A percentile compares a stretch with the other conserved stretches of the same genome.
Evolutionary conservation across 306 rosid genomes (phyloP).

Genomic region (Castanopsis chinensis): DNA sequence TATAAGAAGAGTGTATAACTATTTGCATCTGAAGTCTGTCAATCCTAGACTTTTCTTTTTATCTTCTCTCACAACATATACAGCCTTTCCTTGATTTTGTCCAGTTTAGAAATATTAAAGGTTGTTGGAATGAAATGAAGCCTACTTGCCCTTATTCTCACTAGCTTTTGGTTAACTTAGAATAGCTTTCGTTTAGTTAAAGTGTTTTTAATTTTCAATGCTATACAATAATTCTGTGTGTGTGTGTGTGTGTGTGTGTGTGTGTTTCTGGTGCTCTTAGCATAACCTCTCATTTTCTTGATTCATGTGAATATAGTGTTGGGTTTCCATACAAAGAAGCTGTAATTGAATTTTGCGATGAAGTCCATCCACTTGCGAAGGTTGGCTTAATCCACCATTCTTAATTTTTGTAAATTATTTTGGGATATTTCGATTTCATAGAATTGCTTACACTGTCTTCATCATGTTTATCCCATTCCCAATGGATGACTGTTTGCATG

Average conservation of each 20-base stretch:
- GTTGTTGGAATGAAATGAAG: background rate
- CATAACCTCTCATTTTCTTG: background rate
- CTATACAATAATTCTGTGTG: background rate
- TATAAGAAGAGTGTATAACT: too few species aligned
- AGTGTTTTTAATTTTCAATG: background rate
- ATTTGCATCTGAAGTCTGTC: background rate
- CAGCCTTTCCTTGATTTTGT: background rate
- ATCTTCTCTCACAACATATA: background rate
- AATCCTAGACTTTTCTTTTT: background rate
- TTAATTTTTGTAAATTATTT: background rate
- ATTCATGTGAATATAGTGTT: slow-evolving; percentile 32
- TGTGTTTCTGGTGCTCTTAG: background rate
- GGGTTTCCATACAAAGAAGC: slow-evolving; percentile 58
- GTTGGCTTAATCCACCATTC: slow-evolving; percentile 14
- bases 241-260: background rate
- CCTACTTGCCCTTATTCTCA: background rate
- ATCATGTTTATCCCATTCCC: background rate
- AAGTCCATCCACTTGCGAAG: slow-evolving; percentile 48
- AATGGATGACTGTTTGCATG: background rate
- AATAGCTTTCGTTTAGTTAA: background rate
- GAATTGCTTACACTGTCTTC: background rate
- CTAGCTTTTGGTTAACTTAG: background rate
- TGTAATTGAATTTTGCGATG: slow-evolving; percentile 38
- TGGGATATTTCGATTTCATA: background rate
- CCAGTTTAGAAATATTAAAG: background rate